Percentiles rank a stretch among this genome's conserved stretches.
phyloP scores from a whole-genome alignment of 768 basidiomycete genomes.

The Boletus edulis region DNA sequence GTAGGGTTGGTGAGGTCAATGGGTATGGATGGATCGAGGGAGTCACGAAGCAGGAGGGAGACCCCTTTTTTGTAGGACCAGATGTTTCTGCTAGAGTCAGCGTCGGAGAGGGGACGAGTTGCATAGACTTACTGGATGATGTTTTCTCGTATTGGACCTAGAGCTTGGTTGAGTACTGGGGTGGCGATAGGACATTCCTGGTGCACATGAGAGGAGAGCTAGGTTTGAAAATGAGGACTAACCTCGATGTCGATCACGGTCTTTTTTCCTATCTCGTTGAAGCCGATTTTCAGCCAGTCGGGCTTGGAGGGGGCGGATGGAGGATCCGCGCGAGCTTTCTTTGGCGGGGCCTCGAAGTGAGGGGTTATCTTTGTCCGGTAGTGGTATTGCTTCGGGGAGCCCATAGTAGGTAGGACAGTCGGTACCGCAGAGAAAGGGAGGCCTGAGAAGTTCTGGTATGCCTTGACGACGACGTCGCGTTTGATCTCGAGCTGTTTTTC shows the following conservation, averaged over 20 bases:
- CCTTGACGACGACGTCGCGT: conserved; percentile 79
- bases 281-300: conserved; percentile 83
- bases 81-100: conserved; percentile 58
- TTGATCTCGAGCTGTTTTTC: conserved; percentile 85
- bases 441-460: conserved; percentile 72
- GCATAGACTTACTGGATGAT: conserved; percentile 58
- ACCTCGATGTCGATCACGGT: conserved; percentile 92
- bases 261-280: conserved; percentile 74
- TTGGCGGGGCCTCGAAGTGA: conserved; percentile 83
- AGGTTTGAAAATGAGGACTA: background rate
- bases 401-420: conserved; percentile 65
- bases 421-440: conserved; percentile 61
- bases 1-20: conserved; percentile 21
- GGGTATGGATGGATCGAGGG: conserved; percentile 41
- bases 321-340: conserved; percentile 26
- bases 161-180: conserved; percentile 66
- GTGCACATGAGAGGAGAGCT: background rate
- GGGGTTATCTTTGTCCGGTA: conserved; percentile 98
- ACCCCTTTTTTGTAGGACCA: conserved; percentile 82
- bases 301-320: conserved; percentile 35
- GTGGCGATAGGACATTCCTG: conserved; percentile 95
- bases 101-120: background rate
- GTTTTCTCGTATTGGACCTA: conserved; percentile 56
- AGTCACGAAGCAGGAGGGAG: conserved; percentile 88
- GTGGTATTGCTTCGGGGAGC: conserved; percentile 85